Evolutionary conservation across 345 rosid species (phyloP).

Genomic region (Eucalyptus caleyi): DNA sequence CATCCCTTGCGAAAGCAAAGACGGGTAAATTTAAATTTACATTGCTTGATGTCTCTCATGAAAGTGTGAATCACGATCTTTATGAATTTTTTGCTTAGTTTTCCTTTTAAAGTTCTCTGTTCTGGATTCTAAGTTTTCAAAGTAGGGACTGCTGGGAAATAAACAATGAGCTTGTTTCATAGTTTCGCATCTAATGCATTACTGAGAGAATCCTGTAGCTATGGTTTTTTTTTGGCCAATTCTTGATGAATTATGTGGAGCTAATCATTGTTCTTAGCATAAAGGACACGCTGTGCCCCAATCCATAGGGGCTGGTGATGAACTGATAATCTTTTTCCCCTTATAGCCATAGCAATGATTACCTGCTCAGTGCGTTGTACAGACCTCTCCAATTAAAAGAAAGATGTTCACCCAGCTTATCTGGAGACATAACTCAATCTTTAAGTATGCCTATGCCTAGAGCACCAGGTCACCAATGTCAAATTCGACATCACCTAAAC

Average conservation of each 20-base stretch:
- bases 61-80: background rate
- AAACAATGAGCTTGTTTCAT: background rate
- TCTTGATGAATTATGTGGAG: background rate
- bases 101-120: background rate
- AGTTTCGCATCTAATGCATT: background rate
- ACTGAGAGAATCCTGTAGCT: background rate
- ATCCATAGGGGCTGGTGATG: background rate
- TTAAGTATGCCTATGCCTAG: background rate
- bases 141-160: background rate
- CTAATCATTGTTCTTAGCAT: background rate
- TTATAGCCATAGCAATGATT: background rate
- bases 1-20: conserved; percentile 57
- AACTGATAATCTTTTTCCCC: background rate
- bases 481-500: background rate
- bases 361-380: background rate
- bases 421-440: background rate
- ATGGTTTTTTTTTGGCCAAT: background rate
- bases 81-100: background rate
- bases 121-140: background rate
- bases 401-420: background rate
- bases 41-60: background rate
- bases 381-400: background rate
- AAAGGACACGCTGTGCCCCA: background rate
- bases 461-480: background rate
- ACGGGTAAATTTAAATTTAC: conserved; percentile 41